A percentile compares a stretch with the other conserved stretches of the same genome.
phyloP scores from a whole-genome alignment of 345 rosid genomes.

The Populus pruinosa region DNA sequence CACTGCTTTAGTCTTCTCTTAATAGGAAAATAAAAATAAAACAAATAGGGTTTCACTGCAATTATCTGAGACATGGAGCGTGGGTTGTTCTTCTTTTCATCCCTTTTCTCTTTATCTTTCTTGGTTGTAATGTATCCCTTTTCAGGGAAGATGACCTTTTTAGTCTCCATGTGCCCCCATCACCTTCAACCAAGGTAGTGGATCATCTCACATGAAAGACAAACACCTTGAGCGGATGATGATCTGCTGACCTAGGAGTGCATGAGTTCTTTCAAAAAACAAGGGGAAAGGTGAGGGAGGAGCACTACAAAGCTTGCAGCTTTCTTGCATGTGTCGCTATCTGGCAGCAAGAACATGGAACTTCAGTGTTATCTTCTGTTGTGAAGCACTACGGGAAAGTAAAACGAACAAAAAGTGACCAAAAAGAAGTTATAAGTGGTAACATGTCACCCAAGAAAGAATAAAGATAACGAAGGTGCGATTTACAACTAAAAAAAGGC shows the following conservation, averaged over 20 bases:
- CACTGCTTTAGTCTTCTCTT: slow-evolving; percentile 5
- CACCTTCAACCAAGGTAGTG: slow-evolving; percentile 32
- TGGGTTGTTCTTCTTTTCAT: slow-evolving; percentile 36
- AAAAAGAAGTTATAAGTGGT: slow-evolving; percentile 44
- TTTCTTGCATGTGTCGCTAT: slow-evolving; percentile 3
- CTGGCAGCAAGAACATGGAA: slow-evolving; percentile 9
- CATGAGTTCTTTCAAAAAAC: background rate
- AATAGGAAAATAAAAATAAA: background rate
- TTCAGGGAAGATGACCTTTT: slow-evolving; percentile 37
- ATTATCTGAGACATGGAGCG: slow-evolving; percentile 44
- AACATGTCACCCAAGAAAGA: slow-evolving; percentile 41
- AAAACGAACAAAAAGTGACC: slow-evolving; percentile 50
- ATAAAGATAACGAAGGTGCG: slow-evolving; percentile 29
- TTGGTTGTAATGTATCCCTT: slow-evolving; percentile 29
- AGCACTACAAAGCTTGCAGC: background rate
- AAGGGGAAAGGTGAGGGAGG: background rate
- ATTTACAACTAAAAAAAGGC: slow-evolving; percentile 21
- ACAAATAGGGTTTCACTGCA: slow-evolving; percentile 13
- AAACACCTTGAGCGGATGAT: slow-evolving; percentile 24
- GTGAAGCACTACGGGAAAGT: slow-evolving; percentile 17
- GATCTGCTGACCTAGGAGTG: slow-evolving; percentile 6
- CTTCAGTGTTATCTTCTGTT: slow-evolving; percentile 13
- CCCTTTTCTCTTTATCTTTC: slow-evolving; percentile 34
- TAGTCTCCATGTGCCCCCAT: slow-evolving; percentile 41
- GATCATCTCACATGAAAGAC: slow-evolving; percentile 38